Base-by-base conservation (phyloP, 2,329 filamentous ascomycete species). In the Rutstroemia sydowiana region DNA sequence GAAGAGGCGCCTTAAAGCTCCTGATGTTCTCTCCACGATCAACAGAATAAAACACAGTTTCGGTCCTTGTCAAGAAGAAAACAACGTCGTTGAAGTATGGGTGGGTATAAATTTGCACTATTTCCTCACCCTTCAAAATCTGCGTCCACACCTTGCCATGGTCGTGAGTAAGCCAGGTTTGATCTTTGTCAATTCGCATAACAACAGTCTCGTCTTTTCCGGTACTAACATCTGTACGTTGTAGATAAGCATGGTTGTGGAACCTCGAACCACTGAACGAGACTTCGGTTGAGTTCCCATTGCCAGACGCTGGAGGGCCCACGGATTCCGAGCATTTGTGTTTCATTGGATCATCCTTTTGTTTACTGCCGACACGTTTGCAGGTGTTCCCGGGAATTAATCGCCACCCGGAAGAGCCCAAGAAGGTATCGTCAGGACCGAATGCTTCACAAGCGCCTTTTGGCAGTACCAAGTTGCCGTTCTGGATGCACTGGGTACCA, bases 381-480 rank as follows among this genome's bases (percentile, higher is more conserved):
- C 88, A 92, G 21, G 78, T 78, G 66, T 92, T 85, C 23, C 87
- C 88, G 0, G 93, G 92, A 55, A 98, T 97, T 60, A 92, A 77
- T 54, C 92, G 84, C 80, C 89, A 98, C 23, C 93, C 93, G 28
- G 91, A 95, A 3, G 86, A 87, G 11, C 89, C 93, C 69, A 78
- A 83, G 70, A 90, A 98, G 2, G 75, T 89, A 8, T 84, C 79
- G 32, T 72, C 73, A 2, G 73, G 56, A 10, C 57, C 62, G 48
- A 61, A 62, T 20, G 59, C 67, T 64, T 86, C 81, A 69, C 93
- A 98, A 26, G 79, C 77, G 7, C 81, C 88, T 43, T 87, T 77
- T 0, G 91, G 90, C 2, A 82, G 73, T 2, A 74, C 67, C 40
- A 95, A 68, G 3, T 78, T 82, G 23, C 46, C 52, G 16, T 75